Evolutionary conservation across 2,329 filamentous ascomycete species (phyloP).

Genomic region (Microsporum audouinii): DNA sequence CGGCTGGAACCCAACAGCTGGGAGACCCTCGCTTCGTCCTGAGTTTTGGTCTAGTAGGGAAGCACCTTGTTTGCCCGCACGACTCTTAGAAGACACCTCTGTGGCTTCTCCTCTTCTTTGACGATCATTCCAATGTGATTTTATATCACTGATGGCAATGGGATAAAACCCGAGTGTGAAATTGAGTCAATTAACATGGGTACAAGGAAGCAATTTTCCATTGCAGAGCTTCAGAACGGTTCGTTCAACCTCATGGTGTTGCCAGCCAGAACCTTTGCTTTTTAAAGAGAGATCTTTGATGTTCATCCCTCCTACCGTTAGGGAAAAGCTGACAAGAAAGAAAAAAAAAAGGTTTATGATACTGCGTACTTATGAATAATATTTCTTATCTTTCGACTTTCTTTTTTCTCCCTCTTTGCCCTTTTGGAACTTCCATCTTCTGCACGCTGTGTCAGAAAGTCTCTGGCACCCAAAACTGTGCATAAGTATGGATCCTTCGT

Average conservation of each 20-base stretch:
- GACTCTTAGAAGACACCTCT: not conserved
- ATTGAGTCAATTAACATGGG: no score
- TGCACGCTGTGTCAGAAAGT: constrained; percentile 3
- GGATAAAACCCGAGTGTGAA: not conserved
- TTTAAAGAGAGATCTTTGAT: not conserved
- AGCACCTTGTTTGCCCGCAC: not conserved
- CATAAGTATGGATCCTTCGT: constrained; percentile 1
- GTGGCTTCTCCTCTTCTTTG: not conserved
- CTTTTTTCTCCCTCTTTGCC: not conserved
- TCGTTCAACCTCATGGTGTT: not conserved
- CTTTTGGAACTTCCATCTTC: not conserved
- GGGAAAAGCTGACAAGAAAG: not conserved
- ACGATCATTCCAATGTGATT: not conserved
- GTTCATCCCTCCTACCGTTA: not conserved
- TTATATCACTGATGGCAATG: not conserved
- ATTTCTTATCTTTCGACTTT: not conserved
- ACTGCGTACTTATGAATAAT: not conserved
- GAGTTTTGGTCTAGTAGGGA: constrained; percentile 1
- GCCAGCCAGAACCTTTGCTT: not conserved
- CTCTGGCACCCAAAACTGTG: not conserved
- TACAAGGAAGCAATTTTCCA: not conserved
- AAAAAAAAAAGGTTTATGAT: not conserved
- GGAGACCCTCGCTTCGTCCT: not conserved
- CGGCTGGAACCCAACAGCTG: not conserved
- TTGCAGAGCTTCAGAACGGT: not conserved